Conservation (phyloP, 2,329 filamentous ascomycete genomes). For the Colletotrichum theobromicola region DNA sequence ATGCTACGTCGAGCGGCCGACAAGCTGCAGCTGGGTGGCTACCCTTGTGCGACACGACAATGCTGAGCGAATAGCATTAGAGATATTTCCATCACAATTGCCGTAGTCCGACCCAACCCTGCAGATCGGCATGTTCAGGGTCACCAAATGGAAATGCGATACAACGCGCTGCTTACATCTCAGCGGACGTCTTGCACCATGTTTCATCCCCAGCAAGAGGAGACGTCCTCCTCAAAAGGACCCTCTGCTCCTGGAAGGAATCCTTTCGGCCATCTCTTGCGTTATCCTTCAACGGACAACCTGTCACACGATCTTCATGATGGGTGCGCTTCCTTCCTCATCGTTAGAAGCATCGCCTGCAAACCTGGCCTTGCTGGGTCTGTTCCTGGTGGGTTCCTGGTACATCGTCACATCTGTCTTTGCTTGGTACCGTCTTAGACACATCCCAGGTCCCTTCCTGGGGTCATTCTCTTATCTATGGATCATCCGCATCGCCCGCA, state of each 20-base stretch:
- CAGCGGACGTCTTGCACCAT: background rate
- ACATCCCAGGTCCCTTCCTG: conserved; percentile 10
- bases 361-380: background rate
- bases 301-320: background rate
- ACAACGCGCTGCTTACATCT: background rate
- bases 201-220: background rate
- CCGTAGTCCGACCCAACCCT: background rate
- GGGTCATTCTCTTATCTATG: conserved; percentile 3
- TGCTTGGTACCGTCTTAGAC: conserved; percentile 30
- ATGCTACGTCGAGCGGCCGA: background rate
- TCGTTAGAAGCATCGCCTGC: background rate
- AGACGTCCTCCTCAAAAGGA: background rate
- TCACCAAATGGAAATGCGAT: background rate
- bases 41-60: background rate
- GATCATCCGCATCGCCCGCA: conserved; percentile 30
- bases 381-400: background rate
- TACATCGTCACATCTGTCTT: background rate
- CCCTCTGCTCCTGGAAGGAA: background rate
- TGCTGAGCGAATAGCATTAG: background rate
- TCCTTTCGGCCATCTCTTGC: background rate
- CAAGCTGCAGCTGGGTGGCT: background rate
- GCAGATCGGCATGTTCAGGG: background rate
- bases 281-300: background rate
- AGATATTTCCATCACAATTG: background rate
- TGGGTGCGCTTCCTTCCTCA: background rate